Evolutionary conservation across 2,329 filamentous ascomycete species (phyloP), one percentile per base, ranked within the genome.

Genomic region (Cercospora sp.): DNA sequence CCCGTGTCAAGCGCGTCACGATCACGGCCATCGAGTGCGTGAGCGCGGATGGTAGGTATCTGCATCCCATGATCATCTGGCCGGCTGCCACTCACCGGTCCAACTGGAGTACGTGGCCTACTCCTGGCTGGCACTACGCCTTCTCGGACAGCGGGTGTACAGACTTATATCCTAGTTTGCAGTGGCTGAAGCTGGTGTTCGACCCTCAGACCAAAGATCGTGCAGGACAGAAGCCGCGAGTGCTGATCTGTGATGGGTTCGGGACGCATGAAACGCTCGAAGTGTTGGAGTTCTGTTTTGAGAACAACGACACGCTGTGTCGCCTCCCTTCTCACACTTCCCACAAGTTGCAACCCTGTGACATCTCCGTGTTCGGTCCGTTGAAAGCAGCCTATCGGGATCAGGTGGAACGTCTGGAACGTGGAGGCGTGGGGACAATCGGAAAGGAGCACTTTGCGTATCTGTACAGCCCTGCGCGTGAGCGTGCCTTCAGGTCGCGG

Each of bases 191-290:
- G 23, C 23, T 26, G 23, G 23, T 26, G 4, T 26, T 26, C 23
- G 23, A 26, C 23, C 23, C 23, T 26, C 23, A 26, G 23, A 26
- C 23, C 23, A 26, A 4, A 26, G 23, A 26, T 26, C 23, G 23
- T 26, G 23, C 23, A 26, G 23, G 23, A 26, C 23, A 26, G 23
- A 26, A 26, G 23, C 23, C 23, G 23, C 23, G 23, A 26, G 23
- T 26, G 23, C 23, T 26, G 23, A 26, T 26, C 23, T 26, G 23
- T 26, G 23, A 26, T 26, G 23, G 23, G 23, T 26, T 26, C 4
- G 80, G 59, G 10, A 78, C 75, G 18, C 76, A 81, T 63, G 73
- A 81, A 66, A 77, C 76, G 5, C 75, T 71, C 31, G 66, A 75
- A 45, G 68, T 79, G 39, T 20, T 68, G 42, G 55, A 48, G 36